Evolutionary conservation across 148 eudicot species (phyloP).

Genomic region (Nyssa sinensis): DNA sequence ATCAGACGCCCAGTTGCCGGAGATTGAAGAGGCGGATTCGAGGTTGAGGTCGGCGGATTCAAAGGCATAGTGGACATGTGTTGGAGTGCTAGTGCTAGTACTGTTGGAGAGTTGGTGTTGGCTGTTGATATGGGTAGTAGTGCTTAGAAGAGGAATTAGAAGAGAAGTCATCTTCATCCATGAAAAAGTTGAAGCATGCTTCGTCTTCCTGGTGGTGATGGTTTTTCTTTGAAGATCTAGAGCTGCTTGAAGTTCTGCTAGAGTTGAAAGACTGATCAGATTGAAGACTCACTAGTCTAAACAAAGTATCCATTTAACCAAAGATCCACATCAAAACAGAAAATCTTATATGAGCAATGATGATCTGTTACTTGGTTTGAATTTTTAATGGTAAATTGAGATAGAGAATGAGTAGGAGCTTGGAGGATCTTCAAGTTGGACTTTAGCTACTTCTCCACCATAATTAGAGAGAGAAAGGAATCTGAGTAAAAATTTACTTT

Average conservation of each 20-base stretch:
- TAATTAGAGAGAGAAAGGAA: constrained; percentile 21
- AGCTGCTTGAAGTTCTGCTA: constrained; percentile 43
- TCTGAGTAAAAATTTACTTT: constrained; percentile 11
- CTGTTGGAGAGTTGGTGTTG: constrained; percentile 13
- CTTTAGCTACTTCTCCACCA: constrained; percentile 32
- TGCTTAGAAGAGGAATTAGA: constrained; percentile 65
- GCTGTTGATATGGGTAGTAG: constrained; percentile 24
- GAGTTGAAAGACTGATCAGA: constrained; percentile 57
- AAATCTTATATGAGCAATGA: constrained; percentile 3
- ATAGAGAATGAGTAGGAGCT: constrained; percentile 9
- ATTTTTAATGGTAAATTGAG: constrained; percentile 25
- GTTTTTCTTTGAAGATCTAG: constrained; percentile 41
- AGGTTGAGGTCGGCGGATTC: constrained; percentile 38
- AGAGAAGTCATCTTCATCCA: constrained; percentile 87
- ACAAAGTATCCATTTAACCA: constrained; percentile 88
- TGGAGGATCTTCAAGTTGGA: constrained; percentile 44
- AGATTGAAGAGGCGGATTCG: constrained; percentile 42
- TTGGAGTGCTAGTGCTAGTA: constrained; percentile 14
- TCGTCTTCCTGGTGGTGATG: constrained; percentile 34
- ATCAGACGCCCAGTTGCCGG: constrained; percentile 57
- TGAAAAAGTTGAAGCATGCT: constrained; percentile 92
- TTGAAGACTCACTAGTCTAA: constrained; percentile 66
- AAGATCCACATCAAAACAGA: constrained; percentile 30
- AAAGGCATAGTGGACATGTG: constrained; percentile 11
- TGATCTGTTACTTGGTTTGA: constrained; percentile 20